phyloP scores from a whole-genome alignment of 2,329 filamentous ascomycete species.

The Sporothrix humicola region DNA sequence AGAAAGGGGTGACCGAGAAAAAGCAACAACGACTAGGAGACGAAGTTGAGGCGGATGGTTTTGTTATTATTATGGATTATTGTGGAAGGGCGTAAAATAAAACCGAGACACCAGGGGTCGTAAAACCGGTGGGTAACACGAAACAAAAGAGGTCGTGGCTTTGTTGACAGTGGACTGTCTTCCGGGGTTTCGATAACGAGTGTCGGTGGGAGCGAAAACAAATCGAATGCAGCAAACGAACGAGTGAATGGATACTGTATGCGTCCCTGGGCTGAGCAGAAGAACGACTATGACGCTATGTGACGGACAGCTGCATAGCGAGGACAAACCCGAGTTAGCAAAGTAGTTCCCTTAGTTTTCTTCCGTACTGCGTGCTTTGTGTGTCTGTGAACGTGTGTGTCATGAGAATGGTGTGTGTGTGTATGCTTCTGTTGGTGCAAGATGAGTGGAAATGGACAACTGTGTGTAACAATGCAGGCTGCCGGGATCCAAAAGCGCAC shows the following conservation, averaged over 20 bases:
- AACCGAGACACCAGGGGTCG: conserved; percentile 27
- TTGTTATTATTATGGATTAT: neutral
- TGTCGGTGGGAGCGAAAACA: neutral
- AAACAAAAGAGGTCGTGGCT: conserved; percentile 11
- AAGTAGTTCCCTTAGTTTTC: conserved; percentile 21
- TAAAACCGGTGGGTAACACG: conserved; percentile 16
- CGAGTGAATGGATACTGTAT: neutral
- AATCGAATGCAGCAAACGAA: neutral
- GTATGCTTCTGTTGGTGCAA: conserved; percentile 22
- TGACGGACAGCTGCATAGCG: conserved; percentile 48
- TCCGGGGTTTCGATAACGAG: conserved; percentile 11
- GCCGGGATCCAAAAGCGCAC: conserved; percentile 22
- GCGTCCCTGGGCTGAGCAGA: neutral
- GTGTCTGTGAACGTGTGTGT: neutral
- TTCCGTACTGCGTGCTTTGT: conserved; percentile 15
- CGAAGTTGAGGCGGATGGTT: conserved; percentile 7
- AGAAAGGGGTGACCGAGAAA: neutral
- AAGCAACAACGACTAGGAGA: neutral
- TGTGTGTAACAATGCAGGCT: conserved; percentile 33
- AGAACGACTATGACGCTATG: conserved; percentile 35
- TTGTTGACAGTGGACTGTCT: conserved; percentile 3
- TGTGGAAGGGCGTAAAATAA: conserved; percentile 24
- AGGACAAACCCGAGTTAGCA: conserved; percentile 43
- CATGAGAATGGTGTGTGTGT: too few relatives aligned
- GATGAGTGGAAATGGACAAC: conserved; percentile 26